These are phyloP conservation scores for Cyberlindnera petersonii DNA, from an alignment of 805 yeast genomes.

Conservation along the genomic window DNA sequence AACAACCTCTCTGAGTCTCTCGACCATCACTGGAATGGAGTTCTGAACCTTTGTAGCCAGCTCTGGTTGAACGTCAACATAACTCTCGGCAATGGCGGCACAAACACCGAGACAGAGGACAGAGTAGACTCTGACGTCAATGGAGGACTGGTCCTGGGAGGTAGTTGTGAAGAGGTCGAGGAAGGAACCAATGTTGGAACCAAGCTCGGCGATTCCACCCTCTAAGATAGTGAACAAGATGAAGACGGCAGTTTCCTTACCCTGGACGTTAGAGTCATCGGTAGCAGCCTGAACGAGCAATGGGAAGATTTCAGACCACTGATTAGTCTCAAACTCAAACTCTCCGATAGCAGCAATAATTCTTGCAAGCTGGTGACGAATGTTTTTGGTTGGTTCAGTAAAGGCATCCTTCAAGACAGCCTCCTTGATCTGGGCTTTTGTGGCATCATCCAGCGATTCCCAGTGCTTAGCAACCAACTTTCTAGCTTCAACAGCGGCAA, in stretches of 20 bases:
- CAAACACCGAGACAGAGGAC: constrained; percentile 72
- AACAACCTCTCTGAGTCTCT: constrained; percentile 72
- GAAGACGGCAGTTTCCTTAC: constrained; percentile 80
- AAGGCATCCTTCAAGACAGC: constrained; percentile 69
- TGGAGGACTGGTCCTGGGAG: constrained; percentile 54
- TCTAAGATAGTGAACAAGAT: constrained; percentile 77
- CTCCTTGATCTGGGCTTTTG: constrained; percentile 59
- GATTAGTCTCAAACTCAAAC: constrained; percentile 59
- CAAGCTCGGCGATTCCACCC: constrained; percentile 55
- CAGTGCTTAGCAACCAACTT: constrained; percentile 74
- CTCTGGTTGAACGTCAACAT: constrained; percentile 42
- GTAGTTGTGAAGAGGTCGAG: constrained; percentile 67
- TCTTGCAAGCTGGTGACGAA: constrained; percentile 87
- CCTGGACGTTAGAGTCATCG: constrained; percentile 43
- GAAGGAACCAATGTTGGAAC: constrained; percentile 59
- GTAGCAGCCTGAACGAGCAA: constrained; percentile 65
- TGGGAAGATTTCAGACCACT: constrained; percentile 79
- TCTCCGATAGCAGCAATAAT: constrained; percentile 84
- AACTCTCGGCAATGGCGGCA: constrained; percentile 63
- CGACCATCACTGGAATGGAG: constrained; percentile 75
- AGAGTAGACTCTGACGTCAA: constrained; percentile 76
- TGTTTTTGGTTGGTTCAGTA: constrained; percentile 54
- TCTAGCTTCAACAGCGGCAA: constrained; percentile 96
- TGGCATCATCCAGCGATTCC: constrained; percentile 41
- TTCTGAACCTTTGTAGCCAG: constrained; percentile 52